Percentiles rank a stretch among this genome's conserved stretches.
phyloP scores from a whole-genome alignment of 2,329 filamentous ascomycete species.

The Xylariomycetidae sp. region DNA sequence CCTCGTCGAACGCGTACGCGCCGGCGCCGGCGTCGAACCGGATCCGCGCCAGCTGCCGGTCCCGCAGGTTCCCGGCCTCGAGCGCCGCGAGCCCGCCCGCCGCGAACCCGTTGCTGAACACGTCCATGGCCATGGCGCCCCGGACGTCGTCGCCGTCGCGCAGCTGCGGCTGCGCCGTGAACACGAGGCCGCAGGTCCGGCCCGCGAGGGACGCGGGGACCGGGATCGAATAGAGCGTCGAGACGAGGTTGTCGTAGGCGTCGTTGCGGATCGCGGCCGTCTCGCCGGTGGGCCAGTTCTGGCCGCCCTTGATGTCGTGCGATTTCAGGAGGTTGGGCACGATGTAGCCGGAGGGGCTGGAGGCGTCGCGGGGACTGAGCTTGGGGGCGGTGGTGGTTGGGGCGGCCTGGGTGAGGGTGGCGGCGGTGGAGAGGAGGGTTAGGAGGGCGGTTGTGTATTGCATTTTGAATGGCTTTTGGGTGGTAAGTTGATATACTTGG shows the following conservation, averaged over 20 bases:
- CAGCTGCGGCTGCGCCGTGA: conserved; percentile 11
- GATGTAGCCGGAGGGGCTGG: conserved; percentile 11
- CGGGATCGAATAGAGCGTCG: conserved; percentile 22
- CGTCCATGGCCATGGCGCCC: conserved; percentile 16
- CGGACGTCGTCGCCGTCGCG: conserved; percentile 9
- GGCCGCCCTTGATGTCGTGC: conserved; percentile 17
- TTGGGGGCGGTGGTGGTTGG: conserved; percentile 11
- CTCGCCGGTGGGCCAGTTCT: conserved; percentile 4
- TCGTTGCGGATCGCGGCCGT: conserved; percentile 15
- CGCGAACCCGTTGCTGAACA: conserved; percentile 20
- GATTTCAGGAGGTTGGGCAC: conserved; percentile 20
- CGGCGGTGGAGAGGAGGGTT: conserved; percentile 17
- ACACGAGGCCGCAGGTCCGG: conserved; percentile 20
- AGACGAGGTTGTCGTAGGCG: conserved; percentile 15
- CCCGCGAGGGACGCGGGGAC: conserved; percentile 16
- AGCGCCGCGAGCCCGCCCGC: conserved; percentile 17
- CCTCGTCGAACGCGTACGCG: conserved; percentile 18
- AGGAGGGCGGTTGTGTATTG: conserved; percentile 18
- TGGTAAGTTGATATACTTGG: too few species aligned
- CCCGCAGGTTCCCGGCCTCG: conserved; percentile 18
- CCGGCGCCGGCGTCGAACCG: conserved; percentile 14
- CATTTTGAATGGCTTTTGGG: conserved; percentile 14
- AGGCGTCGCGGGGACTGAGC: conserved; percentile 4
- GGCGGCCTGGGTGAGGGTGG: conserved; percentile 19
- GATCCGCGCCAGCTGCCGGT: conserved; percentile 18